These are phyloP conservation scores for Claviceps citrina DNA, from an alignment of 2,329 filamentous ascomycete genomes.

Conservation along the genomic window DNA sequence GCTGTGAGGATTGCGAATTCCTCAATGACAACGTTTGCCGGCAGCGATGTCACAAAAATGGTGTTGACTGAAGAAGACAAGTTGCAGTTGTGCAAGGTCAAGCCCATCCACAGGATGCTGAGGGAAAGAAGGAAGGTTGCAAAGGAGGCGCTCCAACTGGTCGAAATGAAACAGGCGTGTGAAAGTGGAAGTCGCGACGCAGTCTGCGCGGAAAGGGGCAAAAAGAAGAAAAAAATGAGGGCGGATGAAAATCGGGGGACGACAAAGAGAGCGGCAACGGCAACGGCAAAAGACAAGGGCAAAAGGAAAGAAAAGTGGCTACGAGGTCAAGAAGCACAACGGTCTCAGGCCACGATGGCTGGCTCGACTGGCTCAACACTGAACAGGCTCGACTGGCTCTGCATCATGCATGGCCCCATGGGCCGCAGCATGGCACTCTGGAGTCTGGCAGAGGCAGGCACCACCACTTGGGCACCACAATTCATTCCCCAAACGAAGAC, in stretches of 20 bases:
- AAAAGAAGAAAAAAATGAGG: not conserved
- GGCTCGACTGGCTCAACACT: too few relatives aligned
- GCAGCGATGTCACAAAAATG: not conserved
- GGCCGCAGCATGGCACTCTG: too few relatives aligned
- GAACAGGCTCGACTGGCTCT: too few relatives aligned
- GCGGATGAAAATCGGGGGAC: not conserved
- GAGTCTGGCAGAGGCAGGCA: too few relatives aligned
- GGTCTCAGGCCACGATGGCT: not conserved
- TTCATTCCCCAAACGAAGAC: too few relatives aligned
- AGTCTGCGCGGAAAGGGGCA: slow-evolving; percentile 1
- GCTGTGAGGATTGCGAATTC: not conserved
- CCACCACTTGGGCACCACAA: slow-evolving; percentile 3
- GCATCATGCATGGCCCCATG: too few relatives aligned
- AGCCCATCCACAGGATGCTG: slow-evolving; percentile 5
- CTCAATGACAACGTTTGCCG: slow-evolving; percentile 1
- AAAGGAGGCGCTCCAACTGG: slow-evolving; percentile 3
- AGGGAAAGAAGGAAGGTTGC: not conserved
- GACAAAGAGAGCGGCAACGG: not conserved
- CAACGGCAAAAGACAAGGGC: not conserved
- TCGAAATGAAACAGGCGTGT: not conserved
- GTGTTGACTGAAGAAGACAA: not conserved
- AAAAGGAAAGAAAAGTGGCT: not conserved
- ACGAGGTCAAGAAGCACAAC: not conserved
- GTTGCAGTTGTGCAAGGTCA: not conserved
- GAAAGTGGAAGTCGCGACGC: slow-evolving; percentile 7